These are phyloP conservation scores for Mycena alexandri DNA, from an alignment of 768 basidiomycete genomes.

Conservation along the genomic window DNA sequence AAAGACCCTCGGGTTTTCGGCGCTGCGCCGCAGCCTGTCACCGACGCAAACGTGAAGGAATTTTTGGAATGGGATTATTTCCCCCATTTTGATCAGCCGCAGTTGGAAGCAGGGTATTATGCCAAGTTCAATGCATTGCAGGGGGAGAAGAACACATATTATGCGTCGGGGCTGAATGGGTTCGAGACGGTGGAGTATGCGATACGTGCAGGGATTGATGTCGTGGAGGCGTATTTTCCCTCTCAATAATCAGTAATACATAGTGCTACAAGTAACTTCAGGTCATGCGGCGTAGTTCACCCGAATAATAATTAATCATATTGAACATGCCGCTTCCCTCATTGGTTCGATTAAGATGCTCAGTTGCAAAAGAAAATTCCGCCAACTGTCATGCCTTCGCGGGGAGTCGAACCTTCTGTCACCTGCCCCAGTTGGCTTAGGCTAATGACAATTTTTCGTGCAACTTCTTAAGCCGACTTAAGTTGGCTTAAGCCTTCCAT, in stretches of 20 bases:
- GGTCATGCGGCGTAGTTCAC: constrained; percentile 12
- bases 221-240: constrained; percentile 18
- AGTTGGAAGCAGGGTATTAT: constrained; percentile 20
- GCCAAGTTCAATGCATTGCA: constrained; percentile 16
- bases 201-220: constrained; percentile 20
- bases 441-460: no score
- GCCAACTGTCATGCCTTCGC: constrained; percentile 16
- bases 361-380: constrained; percentile 12
- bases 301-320: constrained; percentile 7
- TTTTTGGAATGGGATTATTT: constrained; percentile 20
- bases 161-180: constrained; percentile 23
- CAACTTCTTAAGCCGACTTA: no score
- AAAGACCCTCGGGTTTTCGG: constrained; percentile 6
- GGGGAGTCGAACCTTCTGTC: constrained; percentile 14
- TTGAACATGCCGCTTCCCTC: constrained; percentile 3
- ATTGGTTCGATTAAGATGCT: constrained; percentile 9
- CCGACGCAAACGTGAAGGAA: constrained; percentile 18
- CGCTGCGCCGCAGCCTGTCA: constrained; percentile 13
- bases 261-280: constrained; percentile 17
- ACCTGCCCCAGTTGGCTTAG: no score
- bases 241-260: constrained; percentile 18
- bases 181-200: constrained; percentile 23
- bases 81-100: constrained; percentile 19
- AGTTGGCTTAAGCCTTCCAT: no score
- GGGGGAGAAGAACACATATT: constrained; percentile 21